A percentile compares a stretch with the other conserved stretches of the same genome.
Conservation (phyloP, 108 stramenopile genomes). For the Tribonema minus region DNA sequence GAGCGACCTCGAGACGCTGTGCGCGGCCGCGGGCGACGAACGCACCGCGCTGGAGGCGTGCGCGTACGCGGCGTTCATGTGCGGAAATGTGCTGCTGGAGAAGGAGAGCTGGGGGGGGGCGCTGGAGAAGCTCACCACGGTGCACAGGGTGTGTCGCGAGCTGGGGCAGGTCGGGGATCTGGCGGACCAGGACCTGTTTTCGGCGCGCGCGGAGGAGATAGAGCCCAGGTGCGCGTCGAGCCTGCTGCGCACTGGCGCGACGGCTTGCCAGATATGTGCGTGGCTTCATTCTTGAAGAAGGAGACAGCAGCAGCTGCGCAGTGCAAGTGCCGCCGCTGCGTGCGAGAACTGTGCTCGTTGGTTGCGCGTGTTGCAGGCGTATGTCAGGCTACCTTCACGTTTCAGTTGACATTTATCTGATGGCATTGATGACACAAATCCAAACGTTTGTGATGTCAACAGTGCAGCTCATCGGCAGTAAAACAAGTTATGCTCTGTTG, state of each 20-base stretch:
- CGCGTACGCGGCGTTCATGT: slow-evolving; percentile 31
- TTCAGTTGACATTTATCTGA: no score
- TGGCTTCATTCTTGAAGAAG: no score
- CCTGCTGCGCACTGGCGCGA: neutral
- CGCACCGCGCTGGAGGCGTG: slow-evolving; percentile 35
- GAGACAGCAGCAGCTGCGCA: no score
- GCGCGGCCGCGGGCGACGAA: slow-evolving; percentile 22
- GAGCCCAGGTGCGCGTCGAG: neutral
- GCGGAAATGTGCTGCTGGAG: slow-evolving; percentile 28
- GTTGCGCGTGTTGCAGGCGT: no score
- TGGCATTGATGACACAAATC: neutral
- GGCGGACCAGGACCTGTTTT: slow-evolving; percentile 43
- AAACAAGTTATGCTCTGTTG: neutral
- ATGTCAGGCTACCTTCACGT: no score
- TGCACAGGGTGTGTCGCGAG: slow-evolving; percentile 33
- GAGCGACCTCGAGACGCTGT: slow-evolving; percentile 14
- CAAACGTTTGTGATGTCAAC: neutral
- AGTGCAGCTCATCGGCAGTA: neutral
- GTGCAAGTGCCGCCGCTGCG: no score
- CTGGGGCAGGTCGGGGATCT: slow-evolving; percentile 23
- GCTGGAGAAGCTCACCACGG: slow-evolving; percentile 2
- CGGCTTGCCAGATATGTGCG: neutral
- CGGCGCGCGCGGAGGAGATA: slow-evolving; percentile 31
- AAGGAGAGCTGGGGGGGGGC: slow-evolving; percentile 36
- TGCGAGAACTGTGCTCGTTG: no score